Conservation (phyloP, 208 protist genomes). For the Porcisia hertigi region DNA sequence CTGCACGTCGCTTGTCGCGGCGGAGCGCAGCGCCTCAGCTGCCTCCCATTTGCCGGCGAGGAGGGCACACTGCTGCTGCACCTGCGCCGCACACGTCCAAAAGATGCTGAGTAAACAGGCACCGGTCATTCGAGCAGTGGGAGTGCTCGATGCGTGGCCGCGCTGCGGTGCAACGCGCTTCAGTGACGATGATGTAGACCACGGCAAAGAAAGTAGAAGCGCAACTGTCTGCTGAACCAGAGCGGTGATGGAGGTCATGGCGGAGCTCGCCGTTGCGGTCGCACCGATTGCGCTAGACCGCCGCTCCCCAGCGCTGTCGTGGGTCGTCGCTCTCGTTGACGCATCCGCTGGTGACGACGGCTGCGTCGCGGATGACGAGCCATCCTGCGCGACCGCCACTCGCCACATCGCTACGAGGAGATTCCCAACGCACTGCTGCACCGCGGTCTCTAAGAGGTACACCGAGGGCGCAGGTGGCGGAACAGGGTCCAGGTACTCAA, state of each 20-base stretch:
- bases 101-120: conserved; percentile 22
- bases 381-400: conserved; percentile 13
- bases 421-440: conserved; percentile 37
- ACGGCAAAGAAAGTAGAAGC: background rate
- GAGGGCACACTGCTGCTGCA: conserved; percentile 30
- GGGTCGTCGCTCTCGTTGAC: background rate
- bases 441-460: conserved; percentile 37
- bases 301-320: background rate
- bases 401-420: conserved; percentile 27
- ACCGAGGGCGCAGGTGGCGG: conserved; percentile 51
- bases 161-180: background rate
- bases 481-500: conserved; percentile 76
- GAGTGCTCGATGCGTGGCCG: background rate
- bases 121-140: conserved; percentile 8
- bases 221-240: conserved; percentile 1
- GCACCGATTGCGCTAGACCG: background rate
- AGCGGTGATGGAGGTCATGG: background rate
- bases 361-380: background rate
- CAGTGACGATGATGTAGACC: background rate
- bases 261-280: background rate
- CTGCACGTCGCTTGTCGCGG: conserved; percentile 18
- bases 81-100: conserved; percentile 21
- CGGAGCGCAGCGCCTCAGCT: conserved; percentile 20
- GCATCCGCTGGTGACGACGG: background rate
- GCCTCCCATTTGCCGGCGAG: conserved; percentile 17